phyloP scores from a whole-genome alignment of 2,329 filamentous ascomycete genomes.

The Colletotrichum sp. region DNA sequence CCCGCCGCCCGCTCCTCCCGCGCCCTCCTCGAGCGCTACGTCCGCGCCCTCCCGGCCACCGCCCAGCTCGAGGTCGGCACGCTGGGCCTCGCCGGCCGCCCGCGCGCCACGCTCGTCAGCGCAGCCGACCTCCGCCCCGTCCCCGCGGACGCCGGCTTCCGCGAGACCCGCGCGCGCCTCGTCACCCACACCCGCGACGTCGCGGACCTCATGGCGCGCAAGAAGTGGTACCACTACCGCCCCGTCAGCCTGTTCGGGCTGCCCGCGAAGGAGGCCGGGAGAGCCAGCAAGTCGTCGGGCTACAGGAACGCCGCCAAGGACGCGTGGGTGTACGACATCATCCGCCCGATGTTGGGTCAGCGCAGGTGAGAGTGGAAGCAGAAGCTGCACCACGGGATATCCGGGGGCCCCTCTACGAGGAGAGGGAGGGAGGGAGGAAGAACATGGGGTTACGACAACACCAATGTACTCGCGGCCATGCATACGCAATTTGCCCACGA shows the following conservation, averaged over 20 bases:
- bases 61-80: conserved; percentile 57
- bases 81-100: conserved; percentile 60
- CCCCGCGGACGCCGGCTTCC: not conserved
- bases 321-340: conserved; percentile 45
- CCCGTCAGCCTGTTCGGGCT: conserved; percentile 44
- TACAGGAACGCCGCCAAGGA: conserved; percentile 30
- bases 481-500: not conserved
- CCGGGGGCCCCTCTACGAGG: not conserved
- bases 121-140: conserved; percentile 40
- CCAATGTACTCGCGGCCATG: not conserved
- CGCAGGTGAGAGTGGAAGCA: not conserved
- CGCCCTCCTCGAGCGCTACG: conserved; percentile 57
- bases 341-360: conserved; percentile 34
- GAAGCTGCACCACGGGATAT: not conserved
- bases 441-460: not conserved
- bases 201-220: conserved; percentile 32
- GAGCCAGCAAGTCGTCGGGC: not conserved
- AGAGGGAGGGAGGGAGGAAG: not conserved
- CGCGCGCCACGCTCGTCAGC: conserved; percentile 50
- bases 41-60: conserved; percentile 48
- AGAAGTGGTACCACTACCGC: conserved; percentile 44
- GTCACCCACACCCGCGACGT: conserved; percentile 38
- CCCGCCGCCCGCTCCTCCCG: conserved; percentile 66
- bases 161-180: conserved; percentile 37
- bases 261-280: conserved; percentile 22